phyloP scores from a whole-genome alignment of 2,329 filamentous ascomycete species.

The Rutstroemia sp. region DNA sequence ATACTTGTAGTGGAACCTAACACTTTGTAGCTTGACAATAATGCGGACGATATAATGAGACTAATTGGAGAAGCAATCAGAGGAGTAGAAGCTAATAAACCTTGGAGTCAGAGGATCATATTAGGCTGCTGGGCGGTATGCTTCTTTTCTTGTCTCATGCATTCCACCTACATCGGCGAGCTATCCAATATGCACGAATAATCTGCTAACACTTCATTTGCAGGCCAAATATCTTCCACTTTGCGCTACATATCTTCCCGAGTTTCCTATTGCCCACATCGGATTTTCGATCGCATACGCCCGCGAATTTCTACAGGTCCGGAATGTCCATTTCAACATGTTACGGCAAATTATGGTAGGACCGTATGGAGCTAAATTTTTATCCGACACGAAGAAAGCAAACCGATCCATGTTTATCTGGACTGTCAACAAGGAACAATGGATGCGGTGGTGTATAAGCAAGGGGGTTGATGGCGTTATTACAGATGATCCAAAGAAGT shows the following conservation, averaged over 20 bases:
- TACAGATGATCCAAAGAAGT: conserved; percentile 72
- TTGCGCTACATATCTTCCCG: conserved; percentile 53
- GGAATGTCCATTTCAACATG: conserved; percentile 73
- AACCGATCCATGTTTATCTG: conserved; percentile 64
- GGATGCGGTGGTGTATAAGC: conserved; percentile 76
- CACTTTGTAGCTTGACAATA: conserved; percentile 53
- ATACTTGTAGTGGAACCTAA: neutral
- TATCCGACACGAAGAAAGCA: conserved; percentile 48
- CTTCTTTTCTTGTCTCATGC: conserved; percentile 11
- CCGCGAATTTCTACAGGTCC: conserved; percentile 58
- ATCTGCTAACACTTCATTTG: conserved; percentile 7
- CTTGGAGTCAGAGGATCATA: conserved; percentile 68
- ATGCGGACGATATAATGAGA: conserved; percentile 62
- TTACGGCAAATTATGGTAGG: conserved; percentile 61
- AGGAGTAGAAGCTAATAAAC: conserved; percentile 39
- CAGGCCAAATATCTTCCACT: conserved; percentile 61
- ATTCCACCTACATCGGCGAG: neutral
- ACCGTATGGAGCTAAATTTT: conserved; percentile 58
- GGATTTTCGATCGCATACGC: conserved; percentile 54
- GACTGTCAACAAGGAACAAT: conserved; percentile 74
- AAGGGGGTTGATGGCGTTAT: conserved; percentile 69
- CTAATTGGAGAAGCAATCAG: conserved; percentile 58
- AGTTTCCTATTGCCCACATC: conserved; percentile 59
- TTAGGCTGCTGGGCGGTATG: conserved; percentile 74
- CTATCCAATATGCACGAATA: neutral